Evolutionary conservation across 2,329 filamentous ascomycete species (phyloP), one percentile per base, ranked within the genome.

Genomic region (Penicillium brasilianum): DNA sequence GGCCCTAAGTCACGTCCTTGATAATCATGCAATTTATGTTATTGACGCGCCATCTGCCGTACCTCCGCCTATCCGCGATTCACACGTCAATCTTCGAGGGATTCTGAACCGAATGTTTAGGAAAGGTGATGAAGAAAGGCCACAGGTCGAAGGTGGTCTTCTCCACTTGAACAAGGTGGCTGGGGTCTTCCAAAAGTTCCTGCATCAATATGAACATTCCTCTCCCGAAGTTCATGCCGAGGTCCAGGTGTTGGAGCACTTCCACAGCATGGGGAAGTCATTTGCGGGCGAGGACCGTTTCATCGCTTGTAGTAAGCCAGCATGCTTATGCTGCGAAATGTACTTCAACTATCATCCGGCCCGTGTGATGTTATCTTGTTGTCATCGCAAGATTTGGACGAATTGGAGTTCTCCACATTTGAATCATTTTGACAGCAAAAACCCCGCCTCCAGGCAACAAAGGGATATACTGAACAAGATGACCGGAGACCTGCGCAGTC

Each of bases 301-400:
- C 63, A 78, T 86, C 13, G 82, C 78, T 3, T 83, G 79, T 60
- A 86, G 82, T 66, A 86, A 85, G 67, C 77, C 78, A 0, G 79
- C 84, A 3, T 86, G 83, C 57, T 80, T 81, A 59, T 82, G 79
- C 54, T 86, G 82, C 66, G 66, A 69, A 57, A 59, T 73, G 37
- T 75, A 76, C 50, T 71, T 75, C 52, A 61, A 43, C 18, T 39
- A 68, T 55, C 71, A 75, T 55, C 72, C 71, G 37, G 72, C 66
- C 13, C 65, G 63, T 13, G 65, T 74, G 50, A 67, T 69, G 37
- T 51, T 59, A 30, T 72, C 69, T 22, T 22, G 60, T 28, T 72
- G 64, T 57, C 72, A 75, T 55, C 55, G 60, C n/a, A 74, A 72
- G 41, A 62, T 71, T 34, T 74, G 69, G 61, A 62, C 68, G 28